phyloP scores from a whole-genome alignment of 192 early-diverging fungal genomes.

The Coemansia umbellata region DNA sequence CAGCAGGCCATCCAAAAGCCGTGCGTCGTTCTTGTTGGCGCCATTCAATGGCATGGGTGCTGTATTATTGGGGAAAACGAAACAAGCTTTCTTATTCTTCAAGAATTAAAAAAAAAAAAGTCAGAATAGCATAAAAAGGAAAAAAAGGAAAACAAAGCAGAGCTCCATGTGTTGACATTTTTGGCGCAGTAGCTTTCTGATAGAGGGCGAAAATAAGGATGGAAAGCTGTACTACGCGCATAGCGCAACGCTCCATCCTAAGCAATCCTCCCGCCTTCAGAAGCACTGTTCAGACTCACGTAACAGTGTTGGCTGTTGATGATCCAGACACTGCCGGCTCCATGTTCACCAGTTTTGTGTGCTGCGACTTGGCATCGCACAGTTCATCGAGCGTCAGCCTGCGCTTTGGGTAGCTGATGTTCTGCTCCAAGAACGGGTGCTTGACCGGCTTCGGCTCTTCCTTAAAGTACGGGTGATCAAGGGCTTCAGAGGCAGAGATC shows the following conservation, averaged over 20 bases:
- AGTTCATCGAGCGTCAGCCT: constrained; percentile 46
- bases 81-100: too few species aligned
- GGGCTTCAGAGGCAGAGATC: constrained; percentile 71
- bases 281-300: background rate
- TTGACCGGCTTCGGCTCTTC: constrained; percentile 55
- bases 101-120: background rate
- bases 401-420: constrained; percentile 47
- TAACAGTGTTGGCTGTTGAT: constrained; percentile 11
- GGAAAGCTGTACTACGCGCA: background rate
- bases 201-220: too few species aligned
- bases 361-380: constrained; percentile 38
- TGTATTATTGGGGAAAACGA: too few species aligned
- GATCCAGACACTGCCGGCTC: constrained; percentile 17
- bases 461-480: constrained; percentile 78
- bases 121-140: background rate
- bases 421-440: constrained; percentile 49
- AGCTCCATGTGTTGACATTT: too few species aligned
- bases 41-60: too few species aligned
- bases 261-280: background rate
- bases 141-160: background rate
- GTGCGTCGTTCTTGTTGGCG: too few species aligned
- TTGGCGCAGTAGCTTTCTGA: too few species aligned
- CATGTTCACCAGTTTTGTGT: constrained; percentile 7
- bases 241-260: background rate
- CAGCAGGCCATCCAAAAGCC: background rate